A percentile compares a stretch with the other conserved stretches of the same genome.
Evolutionary conservation across 768 basidiomycete genomes (phyloP).

Genomic region (Boletellus sp.): DNA sequence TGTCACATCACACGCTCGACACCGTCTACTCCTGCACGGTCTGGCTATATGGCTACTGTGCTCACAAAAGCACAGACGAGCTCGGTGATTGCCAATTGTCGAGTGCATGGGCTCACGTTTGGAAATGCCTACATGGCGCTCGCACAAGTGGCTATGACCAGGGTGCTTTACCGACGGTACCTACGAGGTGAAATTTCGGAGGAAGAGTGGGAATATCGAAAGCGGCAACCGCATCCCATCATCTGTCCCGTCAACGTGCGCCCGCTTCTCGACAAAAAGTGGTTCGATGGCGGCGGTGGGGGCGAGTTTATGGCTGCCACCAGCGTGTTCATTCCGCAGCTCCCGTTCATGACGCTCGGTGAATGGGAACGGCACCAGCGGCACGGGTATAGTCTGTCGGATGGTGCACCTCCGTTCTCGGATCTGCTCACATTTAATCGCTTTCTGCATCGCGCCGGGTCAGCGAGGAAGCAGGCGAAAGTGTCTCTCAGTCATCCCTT

Average conservation of each 20-base stretch:
- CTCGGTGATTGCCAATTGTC: constrained; percentile 37
- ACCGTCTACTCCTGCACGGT: constrained; percentile 34
- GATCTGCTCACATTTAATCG: constrained; percentile 43
- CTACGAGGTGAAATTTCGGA: constrained; percentile 45
- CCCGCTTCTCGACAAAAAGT: constrained; percentile 44
- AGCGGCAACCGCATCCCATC: constrained; percentile 45
- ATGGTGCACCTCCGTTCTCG: constrained; percentile 36
- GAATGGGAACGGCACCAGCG: background rate
- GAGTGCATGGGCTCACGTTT: constrained; percentile 43
- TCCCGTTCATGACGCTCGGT: constrained; percentile 49
- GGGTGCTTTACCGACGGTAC: constrained; percentile 46
- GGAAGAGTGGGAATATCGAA: constrained; percentile 52
- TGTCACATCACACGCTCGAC: constrained; percentile 38
- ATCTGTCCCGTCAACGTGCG: constrained; percentile 51
- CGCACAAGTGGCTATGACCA: constrained; percentile 51
- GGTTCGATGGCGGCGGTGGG: constrained; percentile 44
- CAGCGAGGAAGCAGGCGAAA: constrained; percentile 36
- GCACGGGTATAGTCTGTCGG: background rate
- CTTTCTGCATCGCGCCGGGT: constrained; percentile 42
- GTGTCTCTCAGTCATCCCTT: constrained; percentile 41
- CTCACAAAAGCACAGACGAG: constrained; percentile 32
- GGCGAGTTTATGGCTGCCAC: constrained; percentile 43
- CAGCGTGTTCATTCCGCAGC: constrained; percentile 39
- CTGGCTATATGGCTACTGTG: constrained; percentile 19
- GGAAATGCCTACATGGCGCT: constrained; percentile 49